These are phyloP conservation scores for Orbilia ellipsospora DNA, from an alignment of 2,329 filamentous ascomycete genomes.

Conservation along the genomic window DNA sequence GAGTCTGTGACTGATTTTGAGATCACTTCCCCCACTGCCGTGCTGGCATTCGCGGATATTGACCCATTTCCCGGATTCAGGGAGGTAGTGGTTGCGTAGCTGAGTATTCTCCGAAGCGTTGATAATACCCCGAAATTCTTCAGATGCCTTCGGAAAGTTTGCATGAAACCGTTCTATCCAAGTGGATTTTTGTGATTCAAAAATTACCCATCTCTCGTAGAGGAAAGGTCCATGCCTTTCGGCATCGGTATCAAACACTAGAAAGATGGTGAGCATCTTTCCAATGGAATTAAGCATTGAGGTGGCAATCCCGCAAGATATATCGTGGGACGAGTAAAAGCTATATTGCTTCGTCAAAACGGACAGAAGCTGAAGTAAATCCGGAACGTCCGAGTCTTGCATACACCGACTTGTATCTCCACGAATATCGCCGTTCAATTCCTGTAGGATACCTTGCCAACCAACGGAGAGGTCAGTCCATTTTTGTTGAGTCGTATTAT, in stretches of 20 bases:
- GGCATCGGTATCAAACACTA: neutral
- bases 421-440: slow-evolving; percentile 8
- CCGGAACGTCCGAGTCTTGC: slow-evolving; percentile 1
- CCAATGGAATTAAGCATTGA: no score
- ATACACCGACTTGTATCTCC: neutral
- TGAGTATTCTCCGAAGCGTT: slow-evolving; percentile 3
- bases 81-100: slow-evolving; percentile 16
- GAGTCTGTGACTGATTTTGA: neutral
- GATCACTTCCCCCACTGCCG: neutral
- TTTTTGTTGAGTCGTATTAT: neutral
- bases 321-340: neutral
- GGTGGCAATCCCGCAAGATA: no score
- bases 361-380: slow-evolving; percentile 19
- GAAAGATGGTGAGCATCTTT: neutral
- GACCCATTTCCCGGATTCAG: neutral
- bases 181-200: neutral
- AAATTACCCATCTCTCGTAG: neutral
- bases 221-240: neutral
- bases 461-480: neutral
- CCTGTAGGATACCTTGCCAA: slow-evolving; percentile 14
- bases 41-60: slow-evolving; percentile 1
- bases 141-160: neutral
- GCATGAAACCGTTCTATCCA: neutral
- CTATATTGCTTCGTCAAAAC: slow-evolving; percentile 14
- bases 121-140: neutral